A percentile compares a stretch with the other conserved stretches of the same genome.
Evolutionary conservation across 2,329 filamentous ascomycete species (phyloP).

Genomic region (Albifimbria verrucaria): DNA sequence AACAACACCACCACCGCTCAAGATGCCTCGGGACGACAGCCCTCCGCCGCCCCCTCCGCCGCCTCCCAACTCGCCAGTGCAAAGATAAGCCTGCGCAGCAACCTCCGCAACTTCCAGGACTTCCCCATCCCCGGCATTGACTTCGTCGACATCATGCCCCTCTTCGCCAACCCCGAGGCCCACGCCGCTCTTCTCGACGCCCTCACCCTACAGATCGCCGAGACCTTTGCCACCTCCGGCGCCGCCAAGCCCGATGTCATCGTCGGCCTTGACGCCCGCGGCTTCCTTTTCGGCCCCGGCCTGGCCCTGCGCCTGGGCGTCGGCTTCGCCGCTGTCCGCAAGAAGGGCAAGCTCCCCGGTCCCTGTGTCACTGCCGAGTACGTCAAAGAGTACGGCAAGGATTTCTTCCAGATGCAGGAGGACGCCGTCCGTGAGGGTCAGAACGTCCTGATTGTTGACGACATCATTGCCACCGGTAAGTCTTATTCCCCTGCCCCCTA

Average conservation of each 20-base stretch:
- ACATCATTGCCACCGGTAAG: conserved; percentile 97
- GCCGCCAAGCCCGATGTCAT: conserved; percentile 77
- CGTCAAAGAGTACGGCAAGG: conserved; percentile 93
- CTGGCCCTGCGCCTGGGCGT: conserved; percentile 80
- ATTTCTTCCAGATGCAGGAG: conserved; percentile 93
- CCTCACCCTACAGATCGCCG: conserved; percentile 76
- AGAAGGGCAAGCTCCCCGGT: conserved; percentile 93
- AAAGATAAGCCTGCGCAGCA: conserved; percentile 67
- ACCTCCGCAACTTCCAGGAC: conserved; percentile 83
- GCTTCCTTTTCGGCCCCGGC: conserved; percentile 91
- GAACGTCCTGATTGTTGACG: conserved; percentile 90
- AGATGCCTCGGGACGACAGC: conserved; percentile 62
- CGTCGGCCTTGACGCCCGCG: conserved; percentile 88
- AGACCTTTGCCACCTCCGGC: conserved; percentile 55
- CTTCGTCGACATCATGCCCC: conserved; percentile 97
- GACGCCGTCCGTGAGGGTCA: conserved; percentile 82
- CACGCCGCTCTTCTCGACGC: conserved; percentile 78
- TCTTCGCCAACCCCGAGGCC: conserved; percentile 75
- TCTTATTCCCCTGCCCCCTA: conserved; percentile 10
- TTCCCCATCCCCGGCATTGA: conserved; percentile 90
- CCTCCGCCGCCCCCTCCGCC: conserved; percentile 59
- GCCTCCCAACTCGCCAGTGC: conserved; percentile 64
- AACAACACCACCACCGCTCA: conserved; percentile 29
- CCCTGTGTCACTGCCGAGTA: conserved; percentile 81
- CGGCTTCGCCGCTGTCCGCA: conserved; percentile 88